These are phyloP conservation scores for Mycena maculata DNA, from an alignment of 768 basidiomycete species.

Conservation along the genomic window DNA sequence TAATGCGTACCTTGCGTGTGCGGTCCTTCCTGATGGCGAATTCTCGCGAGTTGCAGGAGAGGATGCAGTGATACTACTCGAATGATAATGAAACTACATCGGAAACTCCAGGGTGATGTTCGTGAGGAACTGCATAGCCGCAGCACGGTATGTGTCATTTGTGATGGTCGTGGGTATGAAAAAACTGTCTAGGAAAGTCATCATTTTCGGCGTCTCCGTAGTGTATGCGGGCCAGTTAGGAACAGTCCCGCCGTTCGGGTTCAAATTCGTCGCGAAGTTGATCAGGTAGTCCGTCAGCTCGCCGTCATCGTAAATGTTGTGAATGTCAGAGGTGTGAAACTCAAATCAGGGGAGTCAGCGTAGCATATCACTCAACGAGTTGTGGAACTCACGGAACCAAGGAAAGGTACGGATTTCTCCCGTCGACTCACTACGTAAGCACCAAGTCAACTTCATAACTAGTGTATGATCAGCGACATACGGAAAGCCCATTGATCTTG, in stretches of 20 bases:
- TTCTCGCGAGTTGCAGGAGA: no score
- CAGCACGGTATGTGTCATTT: neutral
- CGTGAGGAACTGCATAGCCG: neutral
- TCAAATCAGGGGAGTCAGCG: constrained; percentile 26
- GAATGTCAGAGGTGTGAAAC: constrained; percentile 57
- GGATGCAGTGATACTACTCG: no score
- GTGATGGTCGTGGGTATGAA: neutral
- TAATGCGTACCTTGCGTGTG: no score
- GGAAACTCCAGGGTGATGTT: neutral
- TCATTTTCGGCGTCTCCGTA: neutral
- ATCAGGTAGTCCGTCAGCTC: constrained; percentile 58
- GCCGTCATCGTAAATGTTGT: constrained; percentile 52
- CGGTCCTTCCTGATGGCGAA: no score
- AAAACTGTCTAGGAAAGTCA: neutral
- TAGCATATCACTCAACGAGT: neutral
- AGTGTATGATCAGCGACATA: constrained; percentile 30
- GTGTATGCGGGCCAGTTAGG: neutral
- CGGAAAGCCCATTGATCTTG: constrained; percentile 53
- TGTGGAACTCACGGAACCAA: constrained; percentile 54
- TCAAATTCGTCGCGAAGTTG: neutral
- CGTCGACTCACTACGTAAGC: constrained; percentile 54
- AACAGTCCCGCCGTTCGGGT: neutral
- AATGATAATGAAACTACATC: no score
- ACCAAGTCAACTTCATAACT: neutral
- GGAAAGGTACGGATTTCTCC: constrained; percentile 50